phyloP scores from a whole-genome alignment of 2,329 filamentous ascomycete genomes.

The Sphaceloma murrayae region DNA sequence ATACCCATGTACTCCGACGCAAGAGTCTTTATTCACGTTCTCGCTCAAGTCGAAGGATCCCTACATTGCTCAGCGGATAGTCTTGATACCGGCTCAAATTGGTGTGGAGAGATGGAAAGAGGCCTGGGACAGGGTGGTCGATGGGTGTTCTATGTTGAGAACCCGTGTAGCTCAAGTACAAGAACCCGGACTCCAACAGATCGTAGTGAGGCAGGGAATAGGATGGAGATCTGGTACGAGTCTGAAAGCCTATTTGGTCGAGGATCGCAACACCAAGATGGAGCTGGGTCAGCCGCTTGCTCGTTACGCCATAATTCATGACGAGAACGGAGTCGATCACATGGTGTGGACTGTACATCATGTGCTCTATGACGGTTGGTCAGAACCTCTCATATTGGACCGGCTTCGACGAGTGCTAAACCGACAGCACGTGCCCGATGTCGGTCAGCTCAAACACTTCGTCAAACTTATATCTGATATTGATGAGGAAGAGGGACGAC shows the following conservation, averaged over 20 bases:
- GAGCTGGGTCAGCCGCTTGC: slow-evolving; percentile 33
- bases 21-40: slow-evolving; percentile 34
- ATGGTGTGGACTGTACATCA: slow-evolving; percentile 33
- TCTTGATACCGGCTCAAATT: slow-evolving; percentile 26
- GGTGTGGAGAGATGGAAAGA: slow-evolving; percentile 27
- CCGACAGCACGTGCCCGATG: not conserved
- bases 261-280: slow-evolving; percentile 30
- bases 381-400: slow-evolving; percentile 29
- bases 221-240: slow-evolving; percentile 26
- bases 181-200: slow-evolving; percentile 18
- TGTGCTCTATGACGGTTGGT: slow-evolving; percentile 34
- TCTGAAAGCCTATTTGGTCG: slow-evolving; percentile 28
- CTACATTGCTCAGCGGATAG: slow-evolving; percentile 33
- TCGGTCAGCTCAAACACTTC: not conserved
- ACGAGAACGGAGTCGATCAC: slow-evolving; percentile 16
- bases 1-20: slow-evolving; percentile 35
- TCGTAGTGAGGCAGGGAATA: slow-evolving; percentile 25
- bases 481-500: not conserved
- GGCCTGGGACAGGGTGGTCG: slow-evolving; percentile 31
- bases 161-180: slow-evolving; percentile 24
- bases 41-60: slow-evolving; percentile 29
- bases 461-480: too few species aligned
- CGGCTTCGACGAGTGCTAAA: slow-evolving; percentile 21
- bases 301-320: slow-evolving; percentile 30
- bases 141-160: slow-evolving; percentile 30